Evolutionary conservation across 768 basidiomycete species (phyloP).

Genomic region (Boletus eberwhitei): DNA sequence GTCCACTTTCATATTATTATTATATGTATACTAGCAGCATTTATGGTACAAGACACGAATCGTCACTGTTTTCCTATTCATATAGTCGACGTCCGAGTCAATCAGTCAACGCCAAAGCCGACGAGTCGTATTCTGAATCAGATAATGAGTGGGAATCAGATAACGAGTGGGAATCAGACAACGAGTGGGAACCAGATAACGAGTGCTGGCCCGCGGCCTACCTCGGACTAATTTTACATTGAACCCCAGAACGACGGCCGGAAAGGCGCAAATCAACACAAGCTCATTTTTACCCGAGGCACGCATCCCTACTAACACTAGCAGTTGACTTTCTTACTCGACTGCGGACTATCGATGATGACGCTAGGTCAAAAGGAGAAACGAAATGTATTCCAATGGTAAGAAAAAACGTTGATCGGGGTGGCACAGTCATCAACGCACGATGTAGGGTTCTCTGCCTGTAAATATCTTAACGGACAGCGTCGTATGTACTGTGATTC

Average conservation of each 20-base stretch:
- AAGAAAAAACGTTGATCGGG: neutral
- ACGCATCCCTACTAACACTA: neutral
- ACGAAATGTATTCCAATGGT: neutral
- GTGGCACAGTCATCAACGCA: neutral
- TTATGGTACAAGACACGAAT: constrained; percentile 17
- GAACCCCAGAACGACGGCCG: neutral
- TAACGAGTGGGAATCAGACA: too few relatives aligned
- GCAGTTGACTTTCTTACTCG: neutral
- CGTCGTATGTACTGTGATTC: neutral
- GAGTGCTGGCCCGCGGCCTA: neutral
- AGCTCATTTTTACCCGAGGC: neutral
- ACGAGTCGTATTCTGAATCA: too few relatives aligned
- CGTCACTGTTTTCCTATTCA: neutral
- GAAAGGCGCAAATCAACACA: neutral
- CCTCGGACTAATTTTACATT: constrained; percentile 6
- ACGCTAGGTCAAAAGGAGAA: neutral
- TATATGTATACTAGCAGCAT: neutral
- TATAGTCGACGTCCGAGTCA: neutral
- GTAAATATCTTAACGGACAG: neutral
- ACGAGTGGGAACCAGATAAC: too few relatives aligned
- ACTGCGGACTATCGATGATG: neutral
- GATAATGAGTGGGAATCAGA: too few relatives aligned
- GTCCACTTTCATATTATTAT: constrained; percentile 1
- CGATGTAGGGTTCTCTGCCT: neutral
- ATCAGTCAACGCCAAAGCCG: neutral